These are phyloP conservation scores for Pyrenophora teres DNA, from an alignment of 2,329 filamentous ascomycete species.

Conservation along the genomic window DNA sequence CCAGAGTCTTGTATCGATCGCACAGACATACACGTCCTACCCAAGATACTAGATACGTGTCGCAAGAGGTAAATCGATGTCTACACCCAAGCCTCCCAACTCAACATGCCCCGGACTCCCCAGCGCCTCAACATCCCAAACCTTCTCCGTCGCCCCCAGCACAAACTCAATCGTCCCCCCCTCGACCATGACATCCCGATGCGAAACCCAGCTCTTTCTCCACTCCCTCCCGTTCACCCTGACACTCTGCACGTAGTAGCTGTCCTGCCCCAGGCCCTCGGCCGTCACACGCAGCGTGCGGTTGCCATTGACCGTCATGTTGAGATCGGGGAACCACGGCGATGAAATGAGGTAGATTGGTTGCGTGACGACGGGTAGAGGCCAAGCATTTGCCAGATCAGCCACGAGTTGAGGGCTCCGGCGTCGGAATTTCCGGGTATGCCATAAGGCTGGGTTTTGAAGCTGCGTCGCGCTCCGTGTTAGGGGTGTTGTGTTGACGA, in stretches of 20 bases:
- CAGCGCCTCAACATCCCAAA: constrained; percentile 50
- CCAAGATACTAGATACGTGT: no score
- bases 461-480: neutral
- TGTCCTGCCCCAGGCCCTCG: constrained; percentile 55
- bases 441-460: constrained; percentile 35
- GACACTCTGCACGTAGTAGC: constrained; percentile 63
- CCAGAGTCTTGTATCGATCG: no score
- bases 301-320: constrained; percentile 59
- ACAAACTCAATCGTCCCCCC: constrained; percentile 57
- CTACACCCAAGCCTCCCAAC: no score
- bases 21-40: no score
- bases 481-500: no score
- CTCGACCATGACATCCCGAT: constrained; percentile 62
- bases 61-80: no score
- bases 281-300: constrained; percentile 59
- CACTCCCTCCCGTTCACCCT: constrained; percentile 66
- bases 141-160: constrained; percentile 47
- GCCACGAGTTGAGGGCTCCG: constrained; percentile 55
- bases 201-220: constrained; percentile 67
- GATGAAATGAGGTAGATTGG: constrained; percentile 65
- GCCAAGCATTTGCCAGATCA: constrained; percentile 54
- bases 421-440: constrained; percentile 52
- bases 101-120: no score
- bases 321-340: constrained; percentile 55
- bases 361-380: constrained; percentile 64